Evolutionary conservation across 805 yeast species (phyloP).

Genomic region (Candida arabinofermentans): DNA sequence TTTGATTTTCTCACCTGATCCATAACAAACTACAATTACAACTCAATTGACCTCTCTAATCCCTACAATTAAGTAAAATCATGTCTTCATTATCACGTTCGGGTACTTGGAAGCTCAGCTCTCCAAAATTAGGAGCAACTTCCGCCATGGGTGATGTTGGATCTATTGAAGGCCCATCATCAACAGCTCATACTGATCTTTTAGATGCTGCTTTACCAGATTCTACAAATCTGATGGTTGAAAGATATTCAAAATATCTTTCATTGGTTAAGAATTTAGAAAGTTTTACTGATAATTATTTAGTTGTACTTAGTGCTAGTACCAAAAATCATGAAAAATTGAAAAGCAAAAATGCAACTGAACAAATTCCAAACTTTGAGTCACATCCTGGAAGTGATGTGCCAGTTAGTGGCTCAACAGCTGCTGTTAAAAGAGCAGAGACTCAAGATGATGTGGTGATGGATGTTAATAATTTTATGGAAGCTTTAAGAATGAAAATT

Average conservation of each 20-base stretch:
- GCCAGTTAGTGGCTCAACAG: constrained; percentile 25
- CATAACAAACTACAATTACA: too few relatives aligned
- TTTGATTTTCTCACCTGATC: too few relatives aligned
- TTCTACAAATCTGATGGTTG: constrained; percentile 22
- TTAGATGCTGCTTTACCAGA: constrained; percentile 20
- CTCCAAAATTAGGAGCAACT: background rate
- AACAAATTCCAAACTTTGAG: constrained; percentile 29
- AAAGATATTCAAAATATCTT: constrained; percentile 27
- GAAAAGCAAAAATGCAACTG: constrained; percentile 15
- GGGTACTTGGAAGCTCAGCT: constrained; percentile 9
- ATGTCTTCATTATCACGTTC: constrained; percentile 8
- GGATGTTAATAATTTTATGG: constrained; percentile 28
- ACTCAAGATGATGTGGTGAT: constrained; percentile 1
- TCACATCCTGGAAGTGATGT: constrained; percentile 18
- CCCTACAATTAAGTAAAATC: background rate
- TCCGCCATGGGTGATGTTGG: background rate
- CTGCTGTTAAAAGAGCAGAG: constrained; percentile 5
- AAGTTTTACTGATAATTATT: constrained; percentile 24
- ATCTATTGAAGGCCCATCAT: background rate
- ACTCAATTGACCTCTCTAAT: too few relatives aligned
- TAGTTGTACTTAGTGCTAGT: constrained; percentile 16
- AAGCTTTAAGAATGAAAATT: constrained; percentile 20
- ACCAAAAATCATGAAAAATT: constrained; percentile 25
- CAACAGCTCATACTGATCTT: constrained; percentile 3
- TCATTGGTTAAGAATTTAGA: constrained; percentile 23